Conservation (phyloP, 352 stramenopile species). For the Pythium sukuiense region DNA sequence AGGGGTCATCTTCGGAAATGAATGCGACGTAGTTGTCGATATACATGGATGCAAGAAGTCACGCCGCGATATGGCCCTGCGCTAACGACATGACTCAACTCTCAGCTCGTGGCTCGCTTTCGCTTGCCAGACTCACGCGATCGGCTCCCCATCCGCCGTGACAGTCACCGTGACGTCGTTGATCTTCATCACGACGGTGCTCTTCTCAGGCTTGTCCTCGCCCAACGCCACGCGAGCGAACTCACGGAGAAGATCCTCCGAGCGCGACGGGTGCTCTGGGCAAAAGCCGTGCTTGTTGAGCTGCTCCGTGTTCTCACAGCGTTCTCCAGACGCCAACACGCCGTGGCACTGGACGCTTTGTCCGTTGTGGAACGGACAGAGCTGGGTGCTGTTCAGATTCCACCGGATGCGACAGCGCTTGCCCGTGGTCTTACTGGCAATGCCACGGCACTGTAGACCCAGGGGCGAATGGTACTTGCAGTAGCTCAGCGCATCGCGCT, state of each 20-base stretch:
- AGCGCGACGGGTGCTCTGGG: not conserved
- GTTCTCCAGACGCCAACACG: not conserved
- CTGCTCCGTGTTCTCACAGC: slow-evolving; percentile 7
- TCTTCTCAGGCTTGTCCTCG: not conserved
- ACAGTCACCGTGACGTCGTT: not conserved
- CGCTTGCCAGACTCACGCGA: not conserved
- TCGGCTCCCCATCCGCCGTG: not conserved
- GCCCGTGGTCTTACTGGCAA: slow-evolving; percentile 21
- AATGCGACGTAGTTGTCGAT: not conserved
- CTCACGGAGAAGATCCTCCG: slow-evolving; percentile 2
- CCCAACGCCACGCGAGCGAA: slow-evolving; percentile 2
- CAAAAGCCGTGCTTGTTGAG: slow-evolving; percentile 9
- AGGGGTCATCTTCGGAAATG: not conserved
- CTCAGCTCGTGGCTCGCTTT: not conserved
- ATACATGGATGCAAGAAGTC: not conserved
- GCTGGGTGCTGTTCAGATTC: slow-evolving; percentile 24
- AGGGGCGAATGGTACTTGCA: slow-evolving; percentile 33
- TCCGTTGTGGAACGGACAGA: slow-evolving; percentile 23
- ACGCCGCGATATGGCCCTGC: not conserved
- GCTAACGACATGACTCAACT: not conserved
- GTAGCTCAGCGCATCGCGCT: slow-evolving; percentile 20
- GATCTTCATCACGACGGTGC: slow-evolving; percentile 1
- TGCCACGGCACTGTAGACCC: slow-evolving; percentile 28
- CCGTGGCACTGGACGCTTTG: slow-evolving; percentile 8
- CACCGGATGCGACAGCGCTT: slow-evolving; percentile 29